Base-by-base conservation (phyloP, 139 green algal genomes). In the Micractinium sp. region DNA sequence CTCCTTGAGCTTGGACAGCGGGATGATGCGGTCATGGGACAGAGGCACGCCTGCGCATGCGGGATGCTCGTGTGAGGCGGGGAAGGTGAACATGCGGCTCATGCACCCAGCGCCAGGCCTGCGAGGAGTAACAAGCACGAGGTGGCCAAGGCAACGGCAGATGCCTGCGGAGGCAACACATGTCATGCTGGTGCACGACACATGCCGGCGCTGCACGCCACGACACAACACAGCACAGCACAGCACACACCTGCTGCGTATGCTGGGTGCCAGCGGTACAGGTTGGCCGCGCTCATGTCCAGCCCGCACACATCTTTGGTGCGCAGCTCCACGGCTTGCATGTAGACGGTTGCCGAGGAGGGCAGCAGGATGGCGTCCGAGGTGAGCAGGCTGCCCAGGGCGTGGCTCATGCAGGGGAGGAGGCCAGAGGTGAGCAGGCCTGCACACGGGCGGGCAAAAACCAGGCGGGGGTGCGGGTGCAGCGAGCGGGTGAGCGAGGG, bases 341-440 rank as follows among this genome's bases (percentile, higher is more conserved):
- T 67, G 86, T 93, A 96, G 3, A 98, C 95, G 0, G 95, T 97
- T 29, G 92, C 94, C 5, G 88, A 90, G 13, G 92, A 78, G 18
- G 96, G 96, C 82, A 98, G 87, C 27, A 97, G 61, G 25, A 94
- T 79, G 0, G 92, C 87, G 35, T 96, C 93, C 7, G 83, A 61
- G 0, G 93, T 93, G 27, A 95, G 39, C 47, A 98, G 90, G 38
- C 92, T 91, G 35, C 85, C 60, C 39, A 96, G 80, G 31, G 89
- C 88, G 71, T 96, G 92, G 29, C 80, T 69, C 84, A 97, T 63
- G 3, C 90, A 88, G 22, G 94, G 95, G 36, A 97, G 92, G 31
- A 96, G 85, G 31, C 95, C 95, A 14, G 81, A 92, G 9, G 91
- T 92, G n/a, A 97, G 92, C 86, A 97, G 82, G 4, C 93, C 92